phyloP scores from a whole-genome alignment of 2,329 filamentous ascomycete genomes.

The Exophiala oligosperma region DNA sequence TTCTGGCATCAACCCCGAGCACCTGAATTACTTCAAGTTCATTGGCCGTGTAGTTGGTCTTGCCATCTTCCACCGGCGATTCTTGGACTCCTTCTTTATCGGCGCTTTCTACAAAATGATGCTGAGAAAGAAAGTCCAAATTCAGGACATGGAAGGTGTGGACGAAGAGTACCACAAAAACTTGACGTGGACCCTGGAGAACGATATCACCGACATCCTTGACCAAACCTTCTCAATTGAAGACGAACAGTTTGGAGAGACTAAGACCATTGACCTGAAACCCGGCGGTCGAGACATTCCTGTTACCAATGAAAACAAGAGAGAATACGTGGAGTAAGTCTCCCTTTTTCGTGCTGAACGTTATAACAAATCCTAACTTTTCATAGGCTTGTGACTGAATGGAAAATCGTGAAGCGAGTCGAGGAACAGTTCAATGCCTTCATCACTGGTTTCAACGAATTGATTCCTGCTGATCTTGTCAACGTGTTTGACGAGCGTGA shows the following conservation, averaged over 20 bases:
- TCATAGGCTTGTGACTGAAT: conserved; percentile 84
- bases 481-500: conserved; percentile 99
- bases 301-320: conserved; percentile 98
- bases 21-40: conserved; percentile 99
- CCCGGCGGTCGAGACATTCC: conserved; percentile 87
- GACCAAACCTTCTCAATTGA: conserved; percentile 97
- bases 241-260: conserved; percentile 94
- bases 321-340: conserved; percentile 91
- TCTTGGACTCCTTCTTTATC: conserved; percentile 98
- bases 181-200: conserved; percentile 95
- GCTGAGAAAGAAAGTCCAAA: conserved; percentile 82
- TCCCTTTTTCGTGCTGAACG: too few species aligned
- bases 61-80: conserved; percentile 96
- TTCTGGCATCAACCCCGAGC: conserved; percentile 97
- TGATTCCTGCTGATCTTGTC: conserved; percentile 93
- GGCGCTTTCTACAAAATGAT: conserved; percentile 99
- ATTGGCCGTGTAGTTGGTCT: conserved; percentile 95
- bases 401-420: conserved; percentile 98
- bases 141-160: conserved; percentile 98
- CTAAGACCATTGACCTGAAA: conserved; percentile 90
- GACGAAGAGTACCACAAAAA: conserved; percentile 97
- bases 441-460: conserved; percentile 94
- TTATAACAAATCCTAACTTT: conserved; percentile 3
- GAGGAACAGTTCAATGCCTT: conserved; percentile 98
- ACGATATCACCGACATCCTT: conserved; percentile 91